Evolutionary conservation across 176 grass and related monocot species (phyloP).

Genomic region (Aegilops sharonensis): DNA sequence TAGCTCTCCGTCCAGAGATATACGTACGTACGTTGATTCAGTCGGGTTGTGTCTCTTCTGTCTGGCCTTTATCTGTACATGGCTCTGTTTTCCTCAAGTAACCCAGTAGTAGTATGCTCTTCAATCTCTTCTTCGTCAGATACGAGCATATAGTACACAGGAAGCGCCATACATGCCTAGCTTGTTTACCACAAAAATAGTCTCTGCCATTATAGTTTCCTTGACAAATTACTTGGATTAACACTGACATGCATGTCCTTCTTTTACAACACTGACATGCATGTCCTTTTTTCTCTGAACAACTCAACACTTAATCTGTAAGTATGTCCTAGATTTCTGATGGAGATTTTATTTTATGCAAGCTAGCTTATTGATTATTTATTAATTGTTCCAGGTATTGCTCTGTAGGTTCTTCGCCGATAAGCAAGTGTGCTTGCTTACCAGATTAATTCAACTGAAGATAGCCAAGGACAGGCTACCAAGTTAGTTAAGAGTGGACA

Average conservation of each 20-base stretch:
- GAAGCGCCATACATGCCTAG: not conserved
- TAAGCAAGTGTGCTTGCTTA: not conserved
- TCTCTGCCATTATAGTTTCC: not conserved
- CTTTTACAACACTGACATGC: no score
- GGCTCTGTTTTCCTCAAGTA: not conserved
- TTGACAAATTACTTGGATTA: not conserved
- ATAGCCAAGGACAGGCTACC: conserved; percentile 8
- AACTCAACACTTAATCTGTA: not conserved
- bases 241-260: no score
- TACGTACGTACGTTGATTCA: not conserved
- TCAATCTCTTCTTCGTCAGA: no score
- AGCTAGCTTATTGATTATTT: not conserved
- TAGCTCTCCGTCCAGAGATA: not conserved
- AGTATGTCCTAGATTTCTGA: not conserved
- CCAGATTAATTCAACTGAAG: not conserved
- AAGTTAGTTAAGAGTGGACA: conserved; percentile 15
- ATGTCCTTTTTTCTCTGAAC: not conserved
- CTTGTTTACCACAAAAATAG: not conserved
- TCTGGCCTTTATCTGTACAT: not conserved
- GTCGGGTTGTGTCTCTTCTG: not conserved
- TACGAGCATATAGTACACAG: not conserved
- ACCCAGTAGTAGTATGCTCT: not conserved
- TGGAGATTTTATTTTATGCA: not conserved
- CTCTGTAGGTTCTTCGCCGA: not conserved
- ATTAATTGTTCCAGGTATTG: not conserved